Conservation (phyloP, 306 rosid species). For the Ormosia semicastrata region DNA sequence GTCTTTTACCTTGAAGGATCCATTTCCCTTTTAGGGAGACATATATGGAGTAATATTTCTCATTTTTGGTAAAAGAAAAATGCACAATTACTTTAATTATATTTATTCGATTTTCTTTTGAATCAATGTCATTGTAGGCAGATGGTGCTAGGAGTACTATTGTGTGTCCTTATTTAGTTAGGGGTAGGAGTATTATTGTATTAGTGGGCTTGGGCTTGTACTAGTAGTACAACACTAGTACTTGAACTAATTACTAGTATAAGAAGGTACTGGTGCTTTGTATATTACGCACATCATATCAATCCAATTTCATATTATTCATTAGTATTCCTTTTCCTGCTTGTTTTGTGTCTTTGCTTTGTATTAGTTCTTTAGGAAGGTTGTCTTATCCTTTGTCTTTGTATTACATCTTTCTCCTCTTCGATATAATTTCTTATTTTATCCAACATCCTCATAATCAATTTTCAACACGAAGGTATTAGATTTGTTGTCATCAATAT, state of each 20-base stretch:
- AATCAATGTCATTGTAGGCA: background rate
- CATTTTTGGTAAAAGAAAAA: background rate
- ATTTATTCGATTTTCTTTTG: background rate
- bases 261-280: background rate
- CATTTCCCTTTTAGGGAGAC: background rate
- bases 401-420: background rate
- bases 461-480: background rate
- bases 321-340: background rate
- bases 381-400: background rate
- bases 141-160: background rate
- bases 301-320: background rate
- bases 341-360: background rate
- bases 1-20: constrained; percentile 4
- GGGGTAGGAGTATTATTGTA: background rate
- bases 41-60: background rate
- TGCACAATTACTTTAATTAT: background rate
- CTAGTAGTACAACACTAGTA: background rate
- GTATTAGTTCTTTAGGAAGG: background rate
- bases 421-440: background rate
- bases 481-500: background rate
- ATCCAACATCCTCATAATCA: background rate
- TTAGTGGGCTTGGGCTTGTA: background rate
- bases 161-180: background rate
- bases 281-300: background rate
- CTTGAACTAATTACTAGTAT: background rate